Conservation (phyloP, 345 rosid species). For the Boechera stricta region DNA sequence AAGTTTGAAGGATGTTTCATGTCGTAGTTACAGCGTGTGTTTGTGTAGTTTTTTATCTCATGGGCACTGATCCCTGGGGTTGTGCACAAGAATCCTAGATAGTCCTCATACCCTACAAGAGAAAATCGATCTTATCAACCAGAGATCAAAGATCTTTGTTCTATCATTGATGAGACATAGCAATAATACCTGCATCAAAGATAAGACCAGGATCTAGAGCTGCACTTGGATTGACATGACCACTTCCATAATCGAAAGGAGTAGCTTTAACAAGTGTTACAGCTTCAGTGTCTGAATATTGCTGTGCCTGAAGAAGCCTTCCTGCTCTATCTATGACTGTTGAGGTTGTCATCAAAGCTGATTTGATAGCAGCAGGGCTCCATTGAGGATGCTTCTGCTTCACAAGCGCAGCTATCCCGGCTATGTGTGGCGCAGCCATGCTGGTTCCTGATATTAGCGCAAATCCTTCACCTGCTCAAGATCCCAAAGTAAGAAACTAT, state of each 20-base stretch:
- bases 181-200: constrained; percentile 76
- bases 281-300: constrained; percentile 87
- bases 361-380: constrained; percentile 98
- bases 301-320: constrained; percentile 90
- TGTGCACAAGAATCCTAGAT: constrained; percentile 94
- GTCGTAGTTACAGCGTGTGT: constrained; percentile 67
- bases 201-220: constrained; percentile 98
- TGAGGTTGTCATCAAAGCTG: constrained; percentile 96
- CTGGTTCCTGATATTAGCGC: constrained; percentile 98
- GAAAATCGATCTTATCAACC: neutral
- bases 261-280: constrained; percentile 80
- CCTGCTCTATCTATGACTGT: constrained; percentile 85
- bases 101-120: constrained; percentile 75
- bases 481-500: constrained; percentile 20
- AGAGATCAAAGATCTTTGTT: constrained; percentile 18
- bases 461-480: constrained; percentile 89
- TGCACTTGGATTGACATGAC: constrained; percentile 95
- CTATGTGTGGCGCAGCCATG: constrained; percentile 99
- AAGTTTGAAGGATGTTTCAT: constrained; percentile 89
- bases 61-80: constrained; percentile 80
- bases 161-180: constrained; percentile 3
- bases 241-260: constrained; percentile 97
- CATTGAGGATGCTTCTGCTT: constrained; percentile 95
- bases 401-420: constrained; percentile 96
- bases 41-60: constrained; percentile 83